Percentiles rank a stretch among this genome's conserved stretches.
These are phyloP conservation scores for Gynostemma pentaphyllum DNA, from an alignment of 306 rosid species.

Conservation along the genomic window DNA sequence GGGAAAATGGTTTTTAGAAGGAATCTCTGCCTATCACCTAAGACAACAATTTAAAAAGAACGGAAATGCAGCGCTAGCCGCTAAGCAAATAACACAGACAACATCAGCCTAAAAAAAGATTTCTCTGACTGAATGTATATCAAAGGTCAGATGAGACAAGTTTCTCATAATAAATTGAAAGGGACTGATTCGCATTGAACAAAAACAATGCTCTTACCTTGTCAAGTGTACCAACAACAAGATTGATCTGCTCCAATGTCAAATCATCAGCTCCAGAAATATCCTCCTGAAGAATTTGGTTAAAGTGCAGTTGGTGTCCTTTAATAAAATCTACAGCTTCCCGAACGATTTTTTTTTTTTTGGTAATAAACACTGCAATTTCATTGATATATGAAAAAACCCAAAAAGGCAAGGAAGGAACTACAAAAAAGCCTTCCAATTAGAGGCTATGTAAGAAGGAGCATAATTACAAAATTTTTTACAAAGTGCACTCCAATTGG, in stretches of 20 bases:
- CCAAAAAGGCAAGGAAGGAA: too few relatives aligned
- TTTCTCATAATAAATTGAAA: too few relatives aligned
- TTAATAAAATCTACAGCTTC: conserved; percentile 80
- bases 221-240: conserved; percentile 83
- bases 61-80: too few relatives aligned
- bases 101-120: not conserved
- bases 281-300: conserved; percentile 62
- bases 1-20: too few relatives aligned
- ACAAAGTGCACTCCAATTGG: too few relatives aligned
- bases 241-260: conserved; percentile 78
- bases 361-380: too few relatives aligned
- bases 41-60: not conserved
- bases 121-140: not conserved
- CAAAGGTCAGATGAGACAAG: not conserved
- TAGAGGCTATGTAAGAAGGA: too few relatives aligned
- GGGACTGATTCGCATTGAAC: too few relatives aligned
- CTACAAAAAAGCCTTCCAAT: too few relatives aligned
- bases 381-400: too few relatives aligned
- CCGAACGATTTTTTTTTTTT: conserved; percentile 85
- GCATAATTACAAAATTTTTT: too few relatives aligned
- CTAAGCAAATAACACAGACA: not conserved
- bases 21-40: too few relatives aligned
- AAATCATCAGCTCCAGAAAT: conserved; percentile 61
- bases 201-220: conserved; percentile 40
- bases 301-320: conserved; percentile 70